These are phyloP conservation scores for Syncephalastrum racemosum DNA, from an alignment of 371 early-diverging fungal genomes.

Conservation along the genomic window DNA sequence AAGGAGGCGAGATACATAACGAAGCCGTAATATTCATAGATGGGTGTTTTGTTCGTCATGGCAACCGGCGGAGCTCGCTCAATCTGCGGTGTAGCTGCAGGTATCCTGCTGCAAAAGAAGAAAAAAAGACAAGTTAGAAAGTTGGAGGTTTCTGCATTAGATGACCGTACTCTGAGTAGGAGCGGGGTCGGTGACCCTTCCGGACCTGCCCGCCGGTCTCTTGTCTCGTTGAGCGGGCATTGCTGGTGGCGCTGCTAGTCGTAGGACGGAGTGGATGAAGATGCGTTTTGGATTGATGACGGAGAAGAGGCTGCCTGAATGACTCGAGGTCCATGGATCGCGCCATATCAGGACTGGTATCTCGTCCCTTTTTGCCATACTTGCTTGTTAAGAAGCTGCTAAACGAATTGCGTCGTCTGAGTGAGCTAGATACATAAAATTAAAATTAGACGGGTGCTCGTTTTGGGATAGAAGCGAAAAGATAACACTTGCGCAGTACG, in stretches of 20 bases:
- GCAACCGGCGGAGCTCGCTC: slow-evolving; percentile 52
- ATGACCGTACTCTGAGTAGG: slow-evolving; percentile 52
- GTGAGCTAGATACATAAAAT: slow-evolving; percentile 11
- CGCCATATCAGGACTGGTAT: background rate
- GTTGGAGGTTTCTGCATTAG: background rate
- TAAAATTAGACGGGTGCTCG: too few relatives aligned
- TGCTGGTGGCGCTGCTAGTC: too few relatives aligned
- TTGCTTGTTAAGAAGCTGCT: slow-evolving; percentile 42
- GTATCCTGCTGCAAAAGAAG: slow-evolving; percentile 20
- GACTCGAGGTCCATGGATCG: background rate
- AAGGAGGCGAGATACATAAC: slow-evolving; percentile 81
- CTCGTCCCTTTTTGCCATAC: slow-evolving; percentile 17
- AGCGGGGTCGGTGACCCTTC: slow-evolving; percentile 44
- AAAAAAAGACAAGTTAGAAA: background rate
- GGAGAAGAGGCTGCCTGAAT: too few relatives aligned
- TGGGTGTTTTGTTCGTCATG: slow-evolving; percentile 65
- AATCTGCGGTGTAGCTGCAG: slow-evolving; percentile 26
- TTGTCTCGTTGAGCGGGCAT: background rate
- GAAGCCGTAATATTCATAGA: slow-evolving; percentile 85
- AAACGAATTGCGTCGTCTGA: slow-evolving; percentile 43
- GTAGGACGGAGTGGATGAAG: too few relatives aligned
- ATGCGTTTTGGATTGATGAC: too few relatives aligned
- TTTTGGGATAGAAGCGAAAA: background rate
- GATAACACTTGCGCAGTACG: slow-evolving; percentile 3
- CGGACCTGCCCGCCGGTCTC: background rate